Evolutionary conservation across 495 filamentous ascomycete species (phyloP), one percentile per base, ranked within the genome.

Genomic region (Entonaema liquescens): DNA sequence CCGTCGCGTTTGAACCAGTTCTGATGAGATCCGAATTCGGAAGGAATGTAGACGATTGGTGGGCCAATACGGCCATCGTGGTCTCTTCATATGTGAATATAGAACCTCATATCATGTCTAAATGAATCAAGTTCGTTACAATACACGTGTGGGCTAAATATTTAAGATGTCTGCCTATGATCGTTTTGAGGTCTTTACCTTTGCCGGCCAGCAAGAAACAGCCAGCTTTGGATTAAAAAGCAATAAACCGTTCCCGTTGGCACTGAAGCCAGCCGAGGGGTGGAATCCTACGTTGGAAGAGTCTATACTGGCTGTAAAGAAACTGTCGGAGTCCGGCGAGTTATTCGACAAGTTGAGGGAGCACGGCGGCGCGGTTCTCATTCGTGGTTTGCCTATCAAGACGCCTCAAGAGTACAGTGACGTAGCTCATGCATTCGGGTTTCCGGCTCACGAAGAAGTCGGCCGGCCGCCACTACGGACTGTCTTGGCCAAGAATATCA

Each of bases 361-460:
- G 17, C 73, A 73, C 25, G 71, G 71, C 12, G 71, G 73, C 26
- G 73, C 71, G 5, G 56, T 76, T 15, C 44, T 76, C 29, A 29
- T 76, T 47, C 71, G 70, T 0, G 73, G 71, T 4, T 26, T 74
- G 17, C 73, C 70, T n/a, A 74, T 76, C 7, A 67, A 38, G 44
- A 74, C 73, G 3, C 61, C 67, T 38, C 61, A 70, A 55, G 67
- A 70, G n/a, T 70, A 65, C 42, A 65, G 67, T 36, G 61, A 70
- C 13, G 44, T 70, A 52, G 67, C 55, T 29, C 61, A 70, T 28
- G 60, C 60, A 29, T 65, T 70, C 19, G 70, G 70, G 2, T 76
- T 76, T 50, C 33, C 49, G 1, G 38, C 66, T 15, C 70, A 76
- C 47, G 67, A 74, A 36, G 73, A 76, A 42, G 71, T 76, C 19